Evolutionary conservation across 805 yeast genomes (phyloP).

Genomic region (Candida xyloterini): DNA sequence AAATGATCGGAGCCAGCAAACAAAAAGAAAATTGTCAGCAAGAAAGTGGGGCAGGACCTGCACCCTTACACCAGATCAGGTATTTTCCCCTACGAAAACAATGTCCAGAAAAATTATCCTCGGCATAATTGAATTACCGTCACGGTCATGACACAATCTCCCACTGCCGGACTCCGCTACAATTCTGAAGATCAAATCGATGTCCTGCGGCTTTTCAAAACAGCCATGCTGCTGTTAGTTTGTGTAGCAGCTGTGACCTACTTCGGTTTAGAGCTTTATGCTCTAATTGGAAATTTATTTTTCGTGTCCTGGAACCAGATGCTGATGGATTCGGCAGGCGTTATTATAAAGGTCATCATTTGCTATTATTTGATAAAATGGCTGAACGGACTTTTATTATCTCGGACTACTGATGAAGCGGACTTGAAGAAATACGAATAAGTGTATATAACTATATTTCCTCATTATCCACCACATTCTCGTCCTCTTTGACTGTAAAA

Average conservation of each 20-base stretch:
- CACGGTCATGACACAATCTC: slow-evolving; percentile 3
- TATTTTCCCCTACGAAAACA: neutral
- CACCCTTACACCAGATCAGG: slow-evolving; percentile 1
- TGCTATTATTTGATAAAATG: slow-evolving; percentile 18
- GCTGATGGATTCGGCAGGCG: slow-evolving; percentile 13
- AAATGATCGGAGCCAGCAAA: slow-evolving; percentile 8
- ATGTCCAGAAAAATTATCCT: neutral
- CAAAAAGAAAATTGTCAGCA: slow-evolving; percentile 5
- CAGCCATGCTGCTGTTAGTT: slow-evolving; percentile 18
- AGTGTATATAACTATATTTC: neutral
- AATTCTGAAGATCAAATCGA: slow-evolving; percentile 8
- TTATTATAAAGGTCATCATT: slow-evolving; percentile 17
- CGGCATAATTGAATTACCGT: neutral
- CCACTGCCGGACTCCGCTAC: slow-evolving; percentile 8
- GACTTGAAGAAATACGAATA: slow-evolving; percentile 29
- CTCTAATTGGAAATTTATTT: slow-evolving; percentile 10
- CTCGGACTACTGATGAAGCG: slow-evolving; percentile 24
- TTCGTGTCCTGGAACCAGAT: slow-evolving; percentile 7
- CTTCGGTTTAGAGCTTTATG: slow-evolving; percentile 14
- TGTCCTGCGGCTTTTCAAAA: slow-evolving; percentile 17
- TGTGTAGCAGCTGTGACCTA: slow-evolving; percentile 8
- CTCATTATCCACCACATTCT: neutral
- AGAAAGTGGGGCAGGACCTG: slow-evolving; percentile 5
- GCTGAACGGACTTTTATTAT: slow-evolving; percentile 23
- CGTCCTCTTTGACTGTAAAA: slow-evolving; percentile 19